Base-by-base conservation (phyloP, 2,329 filamentous ascomycete species). In the Xylariaceae sp. region DNA sequence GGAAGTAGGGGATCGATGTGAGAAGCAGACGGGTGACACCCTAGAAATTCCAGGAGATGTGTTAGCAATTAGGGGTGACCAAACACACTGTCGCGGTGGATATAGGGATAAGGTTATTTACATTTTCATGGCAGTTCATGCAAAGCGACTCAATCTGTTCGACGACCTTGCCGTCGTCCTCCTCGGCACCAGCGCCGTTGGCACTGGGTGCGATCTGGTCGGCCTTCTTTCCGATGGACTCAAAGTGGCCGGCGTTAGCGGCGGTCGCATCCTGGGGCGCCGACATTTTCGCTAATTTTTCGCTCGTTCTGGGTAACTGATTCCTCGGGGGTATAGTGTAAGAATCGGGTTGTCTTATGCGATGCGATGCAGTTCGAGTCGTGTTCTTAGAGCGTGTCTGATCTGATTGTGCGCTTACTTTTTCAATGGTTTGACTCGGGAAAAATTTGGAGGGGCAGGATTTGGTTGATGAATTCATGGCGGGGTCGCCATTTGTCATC, bases 1-100 rank as follows among this genome's bases (percentile, higher is more conserved):
- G 91, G 80, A 99, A 99, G 81, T 91, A 97, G 13, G 94, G 94
- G 58, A 99, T 97, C 65, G 86, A 86, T 13, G 95, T 96, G 57
- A 99, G 85, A 49, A 99, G 85, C 18, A 99, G 83, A 60, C 88
- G 84, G 11, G 94, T 99, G 1, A 80, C 84, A 69, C 94, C 94
- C 89, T 95, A 62, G 4, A 11, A 1, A 42, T 23, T 51, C 45
- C 11, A 51, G 64, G 58, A 48, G 49, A 35, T 48, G 53, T n/a
- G 47, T 63, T 23, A 63, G 58, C 18, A 50, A 39, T 15, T 23
- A 35, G 37, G 7, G 23, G 3, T 30, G 1, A n/a, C 42, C 7
- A 15, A 15, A 9, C 15, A n/a, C 0, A 11, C 44, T 8, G 39
- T 34, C n/a, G 44, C 51, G 10, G 11, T 50, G 23, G 11, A 23